Conservation (phyloP, 1,284 basidiomycete genomes). For the Trichosporon asahii region DNA sequence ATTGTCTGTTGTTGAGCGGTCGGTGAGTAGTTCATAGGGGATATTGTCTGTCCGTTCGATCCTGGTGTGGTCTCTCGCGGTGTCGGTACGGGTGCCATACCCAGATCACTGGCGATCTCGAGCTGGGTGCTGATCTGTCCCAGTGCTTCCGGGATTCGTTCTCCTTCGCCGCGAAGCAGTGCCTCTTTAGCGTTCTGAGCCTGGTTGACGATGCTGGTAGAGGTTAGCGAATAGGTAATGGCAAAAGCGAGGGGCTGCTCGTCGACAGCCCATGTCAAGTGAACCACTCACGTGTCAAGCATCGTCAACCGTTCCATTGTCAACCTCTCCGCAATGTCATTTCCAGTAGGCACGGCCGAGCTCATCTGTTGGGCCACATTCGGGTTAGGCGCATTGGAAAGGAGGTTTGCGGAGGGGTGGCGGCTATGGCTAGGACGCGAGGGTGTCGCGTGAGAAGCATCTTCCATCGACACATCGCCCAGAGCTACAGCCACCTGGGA, state of each 20-base stretch:
- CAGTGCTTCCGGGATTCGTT: constrained; percentile 38
- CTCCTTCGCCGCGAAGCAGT: constrained; percentile 39
- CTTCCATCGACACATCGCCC: constrained; percentile 40
- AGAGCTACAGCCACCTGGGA: constrained; percentile 2
- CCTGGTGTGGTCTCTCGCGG: constrained; percentile 32
- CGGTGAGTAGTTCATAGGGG: constrained; percentile 32
- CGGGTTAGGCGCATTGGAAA: neutral
- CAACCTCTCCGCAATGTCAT: constrained; percentile 20
- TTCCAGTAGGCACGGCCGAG: constrained; percentile 7
- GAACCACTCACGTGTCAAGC: constrained; percentile 41
- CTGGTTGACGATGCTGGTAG: constrained; percentile 39
- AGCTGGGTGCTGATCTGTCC: constrained; percentile 43
- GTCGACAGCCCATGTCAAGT: no score
- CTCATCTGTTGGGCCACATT: constrained; percentile 5
- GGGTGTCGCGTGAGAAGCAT: constrained; percentile 28
- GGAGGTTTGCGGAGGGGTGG: constrained; percentile 1
- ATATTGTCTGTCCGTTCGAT: constrained; percentile 31
- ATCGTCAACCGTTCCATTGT: constrained; percentile 31
- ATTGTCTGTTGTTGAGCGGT: constrained; percentile 20
- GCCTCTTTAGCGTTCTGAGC: constrained; percentile 43
- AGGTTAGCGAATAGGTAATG: constrained; percentile 15
- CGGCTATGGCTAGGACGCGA: constrained; percentile 16
- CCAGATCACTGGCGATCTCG: constrained; percentile 43
- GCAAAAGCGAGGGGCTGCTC: neutral
- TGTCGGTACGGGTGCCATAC: constrained; percentile 36